Base-by-base conservation (phyloP, 805 yeast genomes). In the Myxozyma sirexii region DNA sequence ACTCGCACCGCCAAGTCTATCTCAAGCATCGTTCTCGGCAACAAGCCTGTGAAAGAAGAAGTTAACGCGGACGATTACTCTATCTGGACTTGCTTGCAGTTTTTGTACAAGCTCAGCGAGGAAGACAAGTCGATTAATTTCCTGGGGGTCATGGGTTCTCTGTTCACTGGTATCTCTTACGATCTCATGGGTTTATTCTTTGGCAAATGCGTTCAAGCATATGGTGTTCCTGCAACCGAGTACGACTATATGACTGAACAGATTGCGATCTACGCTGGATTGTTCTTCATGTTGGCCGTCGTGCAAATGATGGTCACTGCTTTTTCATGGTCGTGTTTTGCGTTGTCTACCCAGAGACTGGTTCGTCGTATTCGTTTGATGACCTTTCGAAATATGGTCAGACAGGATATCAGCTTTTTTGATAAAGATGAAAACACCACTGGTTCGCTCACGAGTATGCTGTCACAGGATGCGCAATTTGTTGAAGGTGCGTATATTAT, bases 151-250 rank as follows among this genome's bases (percentile, higher is more conserved):
- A 10, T 45, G 33, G 46, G 62, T 2, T 67, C 78, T 43, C 43
- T 68, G n/a, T 47, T 71, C 15, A 63, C 68, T 17, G 79, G 79
- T 12, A 70, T 73, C 57, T 75, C 76, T 19, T 76, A 73, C 61
- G 73, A 76, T 13, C 70, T 76, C 6, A 49, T 56, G 54, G 60
- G 56, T 38, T 19, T 57, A 4, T 66, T 74, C 64, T 60, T 50
- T 21, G 64, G 56, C 24, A 37, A 41, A 19, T 48, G 56, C 29
- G 38, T 57, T 8, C 44, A 57, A 24, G 60, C 56, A 3, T 51
- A 44, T 24, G 46, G 53, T 19, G 51, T 39, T 13, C n/a, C 24
- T 38, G 37, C 55, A 42, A 26, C 21, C 15, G 41, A 35, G 21
- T 51, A 45, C 27, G 62, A 76, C 73, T 62, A 39, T 51, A 51